These are phyloP conservation scores for Fomitopsis palustris DNA, from an alignment of 1,284 basidiomycete genomes.

Conservation along the genomic window DNA sequence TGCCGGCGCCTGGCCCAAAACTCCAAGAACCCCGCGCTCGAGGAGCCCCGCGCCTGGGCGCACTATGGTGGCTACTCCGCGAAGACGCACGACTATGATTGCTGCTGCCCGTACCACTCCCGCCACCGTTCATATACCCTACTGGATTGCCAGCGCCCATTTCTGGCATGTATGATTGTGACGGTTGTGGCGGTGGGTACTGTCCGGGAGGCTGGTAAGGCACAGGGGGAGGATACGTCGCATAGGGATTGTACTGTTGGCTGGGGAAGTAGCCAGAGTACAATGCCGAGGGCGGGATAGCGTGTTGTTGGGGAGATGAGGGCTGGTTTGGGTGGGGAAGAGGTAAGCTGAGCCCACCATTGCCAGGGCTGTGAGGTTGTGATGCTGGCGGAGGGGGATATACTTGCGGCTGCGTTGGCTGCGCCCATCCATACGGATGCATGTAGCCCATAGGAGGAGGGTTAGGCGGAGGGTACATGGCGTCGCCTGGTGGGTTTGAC, in stretches of 20 bases:
- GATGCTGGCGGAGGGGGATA: constrained; percentile 30
- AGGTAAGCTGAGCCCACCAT: constrained; percentile 23
- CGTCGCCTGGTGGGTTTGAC: constrained; percentile 30
- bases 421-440: constrained; percentile 30
- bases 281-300: constrained; percentile 28
- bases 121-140: constrained; percentile 14
- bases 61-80: constrained; percentile 27
- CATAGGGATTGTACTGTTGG: constrained; percentile 39
- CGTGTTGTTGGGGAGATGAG: constrained; percentile 21
- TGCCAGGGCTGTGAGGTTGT: constrained; percentile 21
- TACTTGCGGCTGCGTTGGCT: constrained; percentile 30
- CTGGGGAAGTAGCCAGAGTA: constrained; percentile 37
- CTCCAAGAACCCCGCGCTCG: constrained; percentile 57
- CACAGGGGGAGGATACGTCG: constrained; percentile 43
- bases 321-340: constrained; percentile 11
- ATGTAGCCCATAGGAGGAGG: constrained; percentile 28
- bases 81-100: constrained; percentile 32
- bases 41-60: constrained; percentile 35
- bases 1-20: constrained; percentile 59
- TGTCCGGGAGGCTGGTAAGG: constrained; percentile 32
- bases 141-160: constrained; percentile 13
- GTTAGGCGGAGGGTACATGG: constrained; percentile 26
- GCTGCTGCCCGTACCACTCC: constrained; percentile 17
- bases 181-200: constrained; percentile 18
- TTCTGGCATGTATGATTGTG: constrained; percentile 26